These are phyloP conservation scores for Yamadazyma membranifaciens DNA, from an alignment of 1,139 yeast genomes.

Conservation along the genomic window DNA sequence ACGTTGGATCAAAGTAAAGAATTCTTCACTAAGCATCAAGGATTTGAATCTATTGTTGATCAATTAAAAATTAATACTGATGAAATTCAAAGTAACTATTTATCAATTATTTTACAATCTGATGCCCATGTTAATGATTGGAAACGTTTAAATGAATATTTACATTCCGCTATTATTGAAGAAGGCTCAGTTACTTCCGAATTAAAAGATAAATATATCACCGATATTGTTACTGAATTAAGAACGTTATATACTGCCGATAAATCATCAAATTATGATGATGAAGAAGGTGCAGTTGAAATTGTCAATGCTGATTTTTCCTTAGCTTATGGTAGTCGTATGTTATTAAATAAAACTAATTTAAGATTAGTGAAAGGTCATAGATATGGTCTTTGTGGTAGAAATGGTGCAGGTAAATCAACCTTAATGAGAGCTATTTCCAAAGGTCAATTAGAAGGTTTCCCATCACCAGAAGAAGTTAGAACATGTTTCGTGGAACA, in stretches of 20 bases:
- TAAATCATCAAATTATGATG: constrained; percentile 51
- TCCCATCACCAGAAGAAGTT: constrained; percentile 85
- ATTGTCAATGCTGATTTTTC: constrained; percentile 95
- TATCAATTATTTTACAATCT: constrained; percentile 55
- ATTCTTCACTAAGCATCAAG: constrained; percentile 38
- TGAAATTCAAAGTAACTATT: constrained; percentile 45
- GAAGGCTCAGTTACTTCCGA: constrained; percentile 31
- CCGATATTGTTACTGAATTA: constrained; percentile 50
- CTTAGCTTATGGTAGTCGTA: constrained; percentile 94
- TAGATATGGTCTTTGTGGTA: constrained; percentile 96
- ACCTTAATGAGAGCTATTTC: constrained; percentile 97
- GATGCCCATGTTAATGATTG: constrained; percentile 93
- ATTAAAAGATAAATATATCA: constrained; percentile 41
- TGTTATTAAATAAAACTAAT: constrained; percentile 90
- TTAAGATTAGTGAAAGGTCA: constrained; percentile 89
- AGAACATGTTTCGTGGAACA: constrained; percentile 97
- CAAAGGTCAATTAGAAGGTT: constrained; percentile 96
- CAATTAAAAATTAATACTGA: constrained; percentile 24
- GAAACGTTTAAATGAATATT: constrained; percentile 64
- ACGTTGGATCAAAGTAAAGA: constrained; percentile 52
- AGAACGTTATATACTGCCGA: constrained; percentile 68
- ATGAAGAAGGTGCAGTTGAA: constrained; percentile 67
- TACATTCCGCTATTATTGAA: constrained; percentile 41
- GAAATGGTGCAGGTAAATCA: constrained; percentile 99
- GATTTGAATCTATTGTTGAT: constrained; percentile 21